Conservation (phyloP, 1,284 basidiomycete genomes). For the Sutorius eximius region DNA sequence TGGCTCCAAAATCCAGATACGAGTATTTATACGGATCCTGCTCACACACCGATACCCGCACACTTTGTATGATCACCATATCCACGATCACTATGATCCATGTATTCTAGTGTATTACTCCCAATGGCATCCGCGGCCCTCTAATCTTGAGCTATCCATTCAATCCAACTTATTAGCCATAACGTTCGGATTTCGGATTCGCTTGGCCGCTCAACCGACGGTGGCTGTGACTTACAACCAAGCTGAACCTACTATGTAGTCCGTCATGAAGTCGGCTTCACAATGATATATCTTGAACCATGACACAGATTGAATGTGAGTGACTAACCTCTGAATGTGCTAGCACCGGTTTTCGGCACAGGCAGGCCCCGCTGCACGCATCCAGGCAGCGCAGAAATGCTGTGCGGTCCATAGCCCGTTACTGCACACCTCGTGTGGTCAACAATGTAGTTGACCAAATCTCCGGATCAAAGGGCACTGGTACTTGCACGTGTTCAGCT, state of each 20-base stretch:
- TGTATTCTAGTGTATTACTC: slow-evolving; percentile 11
- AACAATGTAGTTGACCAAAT: slow-evolving; percentile 13
- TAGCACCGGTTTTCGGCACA: not conserved
- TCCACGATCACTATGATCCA: slow-evolving; percentile 1
- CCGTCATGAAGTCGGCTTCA: not conserved
- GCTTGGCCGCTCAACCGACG: too few relatives aligned
- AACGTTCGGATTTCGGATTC: too few relatives aligned
- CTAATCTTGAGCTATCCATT: not conserved
- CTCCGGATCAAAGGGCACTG: slow-evolving; percentile 21
- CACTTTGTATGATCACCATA: slow-evolving; percentile 13
- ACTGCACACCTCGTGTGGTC: slow-evolving; percentile 19
- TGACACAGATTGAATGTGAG: not conserved
- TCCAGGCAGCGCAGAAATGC: slow-evolving; percentile 1
- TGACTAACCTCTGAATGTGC: not conserved
- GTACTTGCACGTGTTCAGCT: slow-evolving; percentile 17
- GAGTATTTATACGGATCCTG: slow-evolving; percentile 12
- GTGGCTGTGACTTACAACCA: not conserved
- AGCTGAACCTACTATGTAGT: not conserved
- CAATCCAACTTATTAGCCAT: too few relatives aligned
- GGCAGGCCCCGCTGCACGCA: slow-evolving; percentile 1
- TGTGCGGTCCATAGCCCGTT: slow-evolving; percentile 3
- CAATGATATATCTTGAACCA: not conserved
- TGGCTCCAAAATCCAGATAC: not conserved
- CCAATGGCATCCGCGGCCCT: too few relatives aligned
- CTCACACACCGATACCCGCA: slow-evolving; percentile 20